These are phyloP conservation scores for Claviceps fusiformis DNA, from an alignment of 2,329 filamentous ascomycete genomes.

Conservation along the genomic window DNA sequence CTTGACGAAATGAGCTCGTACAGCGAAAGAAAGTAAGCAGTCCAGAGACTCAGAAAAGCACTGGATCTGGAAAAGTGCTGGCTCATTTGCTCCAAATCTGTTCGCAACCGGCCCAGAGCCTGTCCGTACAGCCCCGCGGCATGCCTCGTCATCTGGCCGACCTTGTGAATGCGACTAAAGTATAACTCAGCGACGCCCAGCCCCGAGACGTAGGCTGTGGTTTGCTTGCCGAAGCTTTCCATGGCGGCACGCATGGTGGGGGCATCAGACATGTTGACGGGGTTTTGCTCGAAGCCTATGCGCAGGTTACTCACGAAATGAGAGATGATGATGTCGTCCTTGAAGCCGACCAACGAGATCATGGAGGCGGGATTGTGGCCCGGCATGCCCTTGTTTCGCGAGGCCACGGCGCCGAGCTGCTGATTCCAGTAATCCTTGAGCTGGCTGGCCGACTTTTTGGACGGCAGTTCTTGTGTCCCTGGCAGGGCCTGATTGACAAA, in stretches of 20 bases:
- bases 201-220: constrained; percentile 6
- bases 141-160: constrained; percentile 2
- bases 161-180: constrained; percentile 6
- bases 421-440: constrained; percentile 4
- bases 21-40: constrained; percentile 5
- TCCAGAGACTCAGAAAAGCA: constrained; percentile 7
- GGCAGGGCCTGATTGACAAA: constrained; percentile 5
- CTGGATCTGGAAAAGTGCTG: background rate
- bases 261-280: constrained; percentile 1
- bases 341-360: constrained; percentile 3
- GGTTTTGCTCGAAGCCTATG: constrained; percentile 4
- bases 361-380: background rate
- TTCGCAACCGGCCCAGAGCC: background rate
- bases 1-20: constrained; percentile 7
- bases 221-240: constrained; percentile 2
- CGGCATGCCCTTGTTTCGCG: background rate
- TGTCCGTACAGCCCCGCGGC: constrained; percentile 4
- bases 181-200: constrained; percentile 6
- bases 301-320: constrained; percentile 4
- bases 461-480: constrained; percentile 4
- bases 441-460: constrained; percentile 4
- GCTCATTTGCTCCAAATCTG: constrained; percentile 4
- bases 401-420: background rate
- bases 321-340: constrained; percentile 6
- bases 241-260: constrained; percentile 6